These are phyloP conservation scores for Pholiota conissans DNA, from an alignment of 768 basidiomycete genomes.

Conservation along the genomic window DNA sequence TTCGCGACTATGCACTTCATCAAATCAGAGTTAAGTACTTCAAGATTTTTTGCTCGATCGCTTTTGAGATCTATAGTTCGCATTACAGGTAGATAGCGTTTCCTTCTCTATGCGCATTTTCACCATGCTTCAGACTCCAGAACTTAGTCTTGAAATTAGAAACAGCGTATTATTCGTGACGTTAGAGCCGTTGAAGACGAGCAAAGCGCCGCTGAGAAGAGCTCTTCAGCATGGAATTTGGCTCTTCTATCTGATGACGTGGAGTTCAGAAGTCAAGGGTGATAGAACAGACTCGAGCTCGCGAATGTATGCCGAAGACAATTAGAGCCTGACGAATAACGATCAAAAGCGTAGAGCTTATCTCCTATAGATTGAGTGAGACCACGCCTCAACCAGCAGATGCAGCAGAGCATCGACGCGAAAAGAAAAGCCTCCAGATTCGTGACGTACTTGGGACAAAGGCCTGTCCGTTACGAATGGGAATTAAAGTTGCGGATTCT, in stretches of 20 bases:
- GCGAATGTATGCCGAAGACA: too few species aligned
- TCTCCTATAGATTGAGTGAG: neutral
- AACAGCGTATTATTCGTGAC: neutral
- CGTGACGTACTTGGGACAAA: neutral
- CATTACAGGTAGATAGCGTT: neutral
- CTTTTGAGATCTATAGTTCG: neutral
- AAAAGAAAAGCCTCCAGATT: neutral
- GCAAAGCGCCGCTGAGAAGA: too few species aligned
- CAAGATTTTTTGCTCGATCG: neutral
- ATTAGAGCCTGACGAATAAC: too few species aligned
- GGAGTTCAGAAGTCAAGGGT: too few species aligned
- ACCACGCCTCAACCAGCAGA: neutral
- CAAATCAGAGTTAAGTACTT: neutral
- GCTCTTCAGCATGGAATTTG: too few species aligned
- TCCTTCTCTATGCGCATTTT: neutral
- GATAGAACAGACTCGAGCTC: too few species aligned
- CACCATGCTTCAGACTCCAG: neutral
- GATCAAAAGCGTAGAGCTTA: too few species aligned
- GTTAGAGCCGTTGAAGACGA: neutral
- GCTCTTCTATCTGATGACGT: too few species aligned
- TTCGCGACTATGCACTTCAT: neutral
- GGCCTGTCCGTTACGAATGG: neutral
- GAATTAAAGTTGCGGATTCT: neutral
- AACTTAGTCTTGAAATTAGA: neutral
- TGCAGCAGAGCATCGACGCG: neutral